phyloP scores from a whole-genome alignment of 129 eudicot species.

The Tagetes patula region DNA sequence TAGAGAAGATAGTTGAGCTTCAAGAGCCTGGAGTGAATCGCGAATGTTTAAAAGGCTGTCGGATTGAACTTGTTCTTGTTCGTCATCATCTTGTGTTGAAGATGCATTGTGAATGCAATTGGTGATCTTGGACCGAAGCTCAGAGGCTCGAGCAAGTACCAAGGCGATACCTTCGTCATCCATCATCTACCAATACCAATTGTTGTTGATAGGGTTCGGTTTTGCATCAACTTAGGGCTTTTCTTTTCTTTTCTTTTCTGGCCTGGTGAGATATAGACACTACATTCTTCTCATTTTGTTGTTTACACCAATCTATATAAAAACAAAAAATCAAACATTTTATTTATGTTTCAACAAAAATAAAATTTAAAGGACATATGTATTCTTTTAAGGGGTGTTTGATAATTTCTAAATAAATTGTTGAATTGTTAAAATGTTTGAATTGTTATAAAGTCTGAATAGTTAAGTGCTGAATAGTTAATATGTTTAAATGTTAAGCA shows the following conservation, averaged over 20 bases:
- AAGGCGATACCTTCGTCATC: constrained; percentile 61
- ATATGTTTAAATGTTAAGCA: too few relatives aligned
- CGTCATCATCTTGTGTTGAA: constrained; percentile 3
- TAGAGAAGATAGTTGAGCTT: constrained; percentile 72
- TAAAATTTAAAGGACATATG: neutral
- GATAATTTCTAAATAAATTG: too few relatives aligned
- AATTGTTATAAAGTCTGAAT: too few relatives aligned
- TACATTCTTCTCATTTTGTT: neutral
- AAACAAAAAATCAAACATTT: neutral
- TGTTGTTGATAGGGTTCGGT: constrained; percentile 32
- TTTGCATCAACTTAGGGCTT: constrained; percentile 35
- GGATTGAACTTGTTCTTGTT: constrained; percentile 30
- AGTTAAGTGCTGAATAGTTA: too few relatives aligned
- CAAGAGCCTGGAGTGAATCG: constrained; percentile 80
- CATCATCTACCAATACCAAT: constrained; percentile 29
- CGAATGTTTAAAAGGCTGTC: constrained; percentile 69
- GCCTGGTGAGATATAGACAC: constrained; percentile 1
- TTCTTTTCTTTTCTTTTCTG: neutral
- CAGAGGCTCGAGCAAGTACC: constrained; percentile 74
- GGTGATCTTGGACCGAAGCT: constrained; percentile 72
- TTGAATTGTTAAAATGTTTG: too few relatives aligned
- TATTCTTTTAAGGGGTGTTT: too few relatives aligned
- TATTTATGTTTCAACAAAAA: neutral
- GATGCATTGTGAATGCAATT: constrained; percentile 55
- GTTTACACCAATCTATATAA: neutral